These are phyloP conservation scores for Mycena galopus DNA, from an alignment of 768 basidiomycete genomes.

Conservation along the genomic window DNA sequence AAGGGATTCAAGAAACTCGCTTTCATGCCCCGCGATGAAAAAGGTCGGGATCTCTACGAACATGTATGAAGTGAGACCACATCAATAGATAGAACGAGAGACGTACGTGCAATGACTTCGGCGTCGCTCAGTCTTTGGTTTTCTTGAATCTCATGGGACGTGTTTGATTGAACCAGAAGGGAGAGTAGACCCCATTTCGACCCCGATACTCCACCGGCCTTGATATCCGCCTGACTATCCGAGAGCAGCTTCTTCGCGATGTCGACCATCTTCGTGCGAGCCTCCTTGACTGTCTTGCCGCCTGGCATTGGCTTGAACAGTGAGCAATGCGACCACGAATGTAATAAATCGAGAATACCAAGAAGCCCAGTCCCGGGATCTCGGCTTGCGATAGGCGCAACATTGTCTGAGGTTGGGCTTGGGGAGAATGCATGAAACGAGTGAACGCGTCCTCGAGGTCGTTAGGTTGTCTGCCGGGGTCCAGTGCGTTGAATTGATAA, in stretches of 20 bases:
- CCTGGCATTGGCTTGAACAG: neutral
- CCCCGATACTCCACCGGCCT: slow-evolving; percentile 40
- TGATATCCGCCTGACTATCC: slow-evolving; percentile 54
- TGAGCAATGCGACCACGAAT: too few species aligned
- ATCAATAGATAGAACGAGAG: neutral
- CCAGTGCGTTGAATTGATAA: too few species aligned
- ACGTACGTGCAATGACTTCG: slow-evolving; percentile 69
- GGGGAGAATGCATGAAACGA: slow-evolving; percentile 49
- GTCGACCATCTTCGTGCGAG: slow-evolving; percentile 55
- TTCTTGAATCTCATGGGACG: slow-evolving; percentile 68
- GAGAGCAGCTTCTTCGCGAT: slow-evolving; percentile 63
- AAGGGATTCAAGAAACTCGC: neutral
- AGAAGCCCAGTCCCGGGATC: slow-evolving; percentile 34
- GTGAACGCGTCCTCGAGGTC: slow-evolving; percentile 58
- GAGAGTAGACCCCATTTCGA: slow-evolving; percentile 66
- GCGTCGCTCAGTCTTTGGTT: slow-evolving; percentile 68
- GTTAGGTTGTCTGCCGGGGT: slow-evolving; percentile 19
- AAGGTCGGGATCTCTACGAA: slow-evolving; percentile 72
- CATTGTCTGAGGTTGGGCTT: slow-evolving; percentile 32
- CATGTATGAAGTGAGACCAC: neutral
- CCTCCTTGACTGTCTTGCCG: slow-evolving; percentile 27
- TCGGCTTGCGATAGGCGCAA: neutral
- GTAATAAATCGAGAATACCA: slow-evolving; percentile 45
- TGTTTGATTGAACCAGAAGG: slow-evolving; percentile 72
- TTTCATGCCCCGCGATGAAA: slow-evolving; percentile 69